Evolutionary conservation across 176 grass and related monocot genomes (phyloP), one percentile per base, ranked within the genome.

Genomic region (Aegilops sharonensis): DNA sequence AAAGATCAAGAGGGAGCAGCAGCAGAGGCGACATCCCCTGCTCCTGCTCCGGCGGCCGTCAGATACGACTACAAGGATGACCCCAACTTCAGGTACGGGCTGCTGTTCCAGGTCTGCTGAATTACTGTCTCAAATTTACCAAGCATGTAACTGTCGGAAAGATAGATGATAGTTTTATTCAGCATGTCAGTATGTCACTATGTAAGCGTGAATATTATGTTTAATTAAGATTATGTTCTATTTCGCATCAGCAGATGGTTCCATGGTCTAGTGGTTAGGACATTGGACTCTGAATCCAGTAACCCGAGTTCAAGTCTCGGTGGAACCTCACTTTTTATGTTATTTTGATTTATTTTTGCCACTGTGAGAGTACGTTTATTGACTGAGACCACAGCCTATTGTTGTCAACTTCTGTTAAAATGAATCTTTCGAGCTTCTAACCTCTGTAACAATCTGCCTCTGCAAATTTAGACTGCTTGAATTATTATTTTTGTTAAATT

Each of bases 221-320:
- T 50, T 8, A 7, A 25, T 11, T 43, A 6, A 0, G 1, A 1
- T 0, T 62, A 0, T 39, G 1, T 35, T 14, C 3, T 2, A 0
- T 0, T 0, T 0, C 0, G 0, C 0, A 0, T 0, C 11, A 56
- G 13, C 36, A 42, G 59, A 0, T 62, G 89, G 83, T 93, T 93
- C 88, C 77, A 93, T 93, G 85, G 88, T 91, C 88, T 91, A 93
- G 89, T 75, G 91, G 89, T 93, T 86, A 93, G 91, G 91, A 91
- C 91, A 91, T 93, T 93, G 30, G 89, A 91, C 88, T 93, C 88
- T 93, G 88, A 90, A 90, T 93, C 85, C 27, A 93, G 85, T 93
- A 93, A 90, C 91, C 88, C 91, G 91, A 93, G 88, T 90, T 93
- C 81, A 88, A 93, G 12, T 90, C 88, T 90, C 91, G 88, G 91